Conservation (phyloP, 148 eudicot species). For the Camellia lanceoleosa region DNA sequence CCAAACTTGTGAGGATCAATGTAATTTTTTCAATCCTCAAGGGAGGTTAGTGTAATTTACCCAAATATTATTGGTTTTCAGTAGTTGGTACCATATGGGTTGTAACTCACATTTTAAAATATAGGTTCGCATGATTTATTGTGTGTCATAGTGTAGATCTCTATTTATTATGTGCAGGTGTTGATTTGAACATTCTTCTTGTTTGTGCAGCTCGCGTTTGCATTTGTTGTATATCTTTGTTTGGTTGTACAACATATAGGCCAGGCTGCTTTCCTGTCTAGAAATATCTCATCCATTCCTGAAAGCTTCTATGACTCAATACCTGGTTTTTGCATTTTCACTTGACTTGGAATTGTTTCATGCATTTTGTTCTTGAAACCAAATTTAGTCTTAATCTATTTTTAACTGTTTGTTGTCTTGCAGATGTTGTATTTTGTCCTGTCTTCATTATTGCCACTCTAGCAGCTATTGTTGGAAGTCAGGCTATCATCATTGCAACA, state of each 20-base stretch:
- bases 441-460: conserved; percentile 83
- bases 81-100: too few species aligned
- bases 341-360: background rate
- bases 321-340: conserved; percentile 54
- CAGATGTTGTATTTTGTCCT: conserved; percentile 74
- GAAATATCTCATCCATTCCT: conserved; percentile 46
- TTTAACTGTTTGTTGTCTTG: conserved; percentile 22
- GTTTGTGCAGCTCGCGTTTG: conserved; percentile 68
- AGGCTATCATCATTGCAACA: conserved; percentile 87
- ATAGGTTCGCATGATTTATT: background rate
- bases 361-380: background rate
- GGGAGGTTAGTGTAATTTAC: too few species aligned
- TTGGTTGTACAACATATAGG: conserved; percentile 90
- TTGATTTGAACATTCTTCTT: conserved; percentile 13
- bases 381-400: background rate
- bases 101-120: too few species aligned
- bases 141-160: background rate
- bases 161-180: background rate
- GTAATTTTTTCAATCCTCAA: too few species aligned
- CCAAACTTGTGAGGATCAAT: too few species aligned
- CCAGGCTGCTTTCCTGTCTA: conserved; percentile 84
- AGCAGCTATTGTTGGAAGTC: conserved; percentile 89
- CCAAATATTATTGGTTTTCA: too few species aligned
- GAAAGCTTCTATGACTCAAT: conserved; percentile 73
- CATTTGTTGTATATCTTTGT: conserved; percentile 70